Evolutionary conservation across 768 basidiomycete species (phyloP), one percentile per base, ranked within the genome.

Genomic region (Leccinum fibrillosum): DNA sequence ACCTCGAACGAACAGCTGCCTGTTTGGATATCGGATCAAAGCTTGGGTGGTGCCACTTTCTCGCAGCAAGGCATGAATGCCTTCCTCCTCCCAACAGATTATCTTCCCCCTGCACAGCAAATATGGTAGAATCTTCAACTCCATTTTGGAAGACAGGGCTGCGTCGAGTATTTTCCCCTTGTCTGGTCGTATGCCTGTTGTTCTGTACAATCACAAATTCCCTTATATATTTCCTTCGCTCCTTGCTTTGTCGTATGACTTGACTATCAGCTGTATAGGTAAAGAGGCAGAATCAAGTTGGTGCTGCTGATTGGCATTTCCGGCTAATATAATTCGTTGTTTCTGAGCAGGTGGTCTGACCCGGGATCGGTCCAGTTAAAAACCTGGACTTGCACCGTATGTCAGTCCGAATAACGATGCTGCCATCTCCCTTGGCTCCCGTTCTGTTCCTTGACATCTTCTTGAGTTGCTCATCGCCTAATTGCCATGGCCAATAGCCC

Each of bases 1-100:
- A 85, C 85, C 21, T 75, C 87, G 12, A 86, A 78, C 58, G 89
- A 90, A 66, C 89, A 90, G 64, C 76, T 91, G 10, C 90, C 91
- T 19, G 85, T 92, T 26, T 93, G 90, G 90, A 84, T 92, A 48
- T 89, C 90, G 35, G 91, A 93, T 70, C 88, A 90, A 70, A 90
- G 81, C 63, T 74, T 92, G 2, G 91, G 90, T 48, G 90, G 89
- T 51, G 82, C 76, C 64, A 82, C 85, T 8, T 89, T 91, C 73
- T 80, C 85, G 32, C 89, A 90, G 70, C 82, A 89, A 65, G 91
- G 92, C 61, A 90, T 93, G 77, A 89, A 93, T 66, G 89, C 91
- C 4, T 92, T 92, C 74, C 76, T 93, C 49, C 78, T 93, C 37
- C 91, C 91, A 15, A 73, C 77, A 30, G 87, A 91, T 67, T 91